These are phyloP conservation scores for Pseudocercospora fuligena DNA, from an alignment of 2,329 filamentous ascomycete species.

Conservation along the genomic window DNA sequence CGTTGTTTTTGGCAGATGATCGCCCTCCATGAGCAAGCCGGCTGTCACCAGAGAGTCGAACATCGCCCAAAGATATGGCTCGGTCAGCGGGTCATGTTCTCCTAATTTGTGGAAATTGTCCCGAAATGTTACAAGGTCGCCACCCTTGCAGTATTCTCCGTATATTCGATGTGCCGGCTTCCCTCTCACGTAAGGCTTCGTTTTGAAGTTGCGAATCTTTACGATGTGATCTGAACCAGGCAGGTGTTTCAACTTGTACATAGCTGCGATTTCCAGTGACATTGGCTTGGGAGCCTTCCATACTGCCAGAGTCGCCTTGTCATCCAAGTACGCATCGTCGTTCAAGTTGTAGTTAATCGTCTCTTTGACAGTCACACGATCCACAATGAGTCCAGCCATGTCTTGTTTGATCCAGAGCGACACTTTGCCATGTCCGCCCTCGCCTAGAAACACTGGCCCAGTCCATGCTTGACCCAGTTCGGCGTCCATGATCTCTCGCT, in stretches of 20 bases:
- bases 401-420: conserved; percentile 16
- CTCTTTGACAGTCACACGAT: conserved; percentile 15
- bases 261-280: conserved; percentile 13
- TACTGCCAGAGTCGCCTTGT: neutral
- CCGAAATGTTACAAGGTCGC: neutral
- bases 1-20: conserved; percentile 4
- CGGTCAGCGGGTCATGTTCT: neutral
- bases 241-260: conserved; percentile 16
- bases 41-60: conserved; percentile 14
- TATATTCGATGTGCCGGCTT: conserved; percentile 2
- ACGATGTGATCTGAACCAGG: conserved; percentile 14
- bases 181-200: no score
- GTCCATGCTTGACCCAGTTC: neutral
- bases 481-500: neutral
- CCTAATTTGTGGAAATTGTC: no score
- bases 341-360: neutral
- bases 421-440: neutral
- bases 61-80: conserved; percentile 18
- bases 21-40: conserved; percentile 16
- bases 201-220: conserved; percentile 12
- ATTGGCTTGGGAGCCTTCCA: neutral
- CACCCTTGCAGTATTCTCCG: neutral
- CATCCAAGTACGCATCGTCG: no score
- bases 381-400: conserved; percentile 5
- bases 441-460: neutral